Conservation (phyloP, 495 filamentous ascomycete genomes). For the Xylaria venustula region DNA sequence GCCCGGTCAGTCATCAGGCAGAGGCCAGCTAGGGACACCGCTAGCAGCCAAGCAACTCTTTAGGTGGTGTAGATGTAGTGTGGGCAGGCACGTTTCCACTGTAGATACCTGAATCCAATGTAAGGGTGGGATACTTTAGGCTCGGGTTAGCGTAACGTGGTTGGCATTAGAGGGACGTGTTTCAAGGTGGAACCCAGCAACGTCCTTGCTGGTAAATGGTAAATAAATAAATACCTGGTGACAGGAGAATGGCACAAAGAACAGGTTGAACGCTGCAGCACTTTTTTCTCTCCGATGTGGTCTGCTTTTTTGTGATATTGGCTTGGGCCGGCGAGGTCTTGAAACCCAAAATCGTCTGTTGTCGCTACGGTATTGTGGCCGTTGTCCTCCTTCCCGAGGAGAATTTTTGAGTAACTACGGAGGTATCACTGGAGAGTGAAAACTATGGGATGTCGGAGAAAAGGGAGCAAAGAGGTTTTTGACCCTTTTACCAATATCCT, state of each 20-base stretch:
- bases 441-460: neutral
- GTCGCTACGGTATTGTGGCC: too few species aligned
- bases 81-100: neutral
- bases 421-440: too few species aligned
- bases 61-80: neutral
- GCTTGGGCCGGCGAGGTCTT: too few species aligned
- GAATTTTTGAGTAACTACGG: too few species aligned
- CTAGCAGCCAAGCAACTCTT: neutral
- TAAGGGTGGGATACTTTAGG: too few species aligned
- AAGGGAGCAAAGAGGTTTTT: neutral
- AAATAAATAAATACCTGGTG: too few species aligned
- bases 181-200: neutral
- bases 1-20: conserved; percentile 6
- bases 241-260: too few species aligned
- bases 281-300: too few species aligned
- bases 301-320: too few species aligned
- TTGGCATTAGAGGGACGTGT: neutral
- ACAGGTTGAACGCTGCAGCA: too few species aligned
- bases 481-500: neutral
- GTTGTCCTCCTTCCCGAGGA: too few species aligned
- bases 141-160: neutral
- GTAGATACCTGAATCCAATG: neutral
- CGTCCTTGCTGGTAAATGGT: neutral
- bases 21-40: neutral
- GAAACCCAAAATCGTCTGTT: too few species aligned